These are phyloP conservation scores for Aspergillus cavernicola DNA, from an alignment of 495 filamentous ascomycete genomes.

Conservation along the genomic window DNA sequence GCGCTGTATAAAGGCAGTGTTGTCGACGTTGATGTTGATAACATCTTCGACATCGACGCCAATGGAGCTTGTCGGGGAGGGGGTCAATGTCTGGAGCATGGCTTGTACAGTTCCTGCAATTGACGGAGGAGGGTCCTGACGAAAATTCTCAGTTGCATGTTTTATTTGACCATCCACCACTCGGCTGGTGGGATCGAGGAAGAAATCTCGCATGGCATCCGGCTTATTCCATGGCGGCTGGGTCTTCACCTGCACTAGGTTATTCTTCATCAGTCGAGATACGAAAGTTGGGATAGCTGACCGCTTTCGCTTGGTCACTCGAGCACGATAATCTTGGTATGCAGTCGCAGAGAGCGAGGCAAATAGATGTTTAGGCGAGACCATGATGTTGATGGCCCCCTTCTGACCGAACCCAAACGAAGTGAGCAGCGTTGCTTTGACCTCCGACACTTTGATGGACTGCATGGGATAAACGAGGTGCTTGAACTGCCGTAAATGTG, in stretches of 20 bases:
- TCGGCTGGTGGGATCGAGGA: conserved; percentile 84
- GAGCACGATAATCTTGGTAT: conserved; percentile 52
- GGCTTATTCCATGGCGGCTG: conserved; percentile 23
- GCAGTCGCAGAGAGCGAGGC: conserved; percentile 61
- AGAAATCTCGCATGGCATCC: conserved; percentile 78
- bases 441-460: conserved; percentile 85
- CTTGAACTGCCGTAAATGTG: conserved; percentile 90
- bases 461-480: conserved; percentile 94
- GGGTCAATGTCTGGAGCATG: conserved; percentile 5
- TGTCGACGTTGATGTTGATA: conserved; percentile 78
- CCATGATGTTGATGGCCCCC: conserved; percentile 90
- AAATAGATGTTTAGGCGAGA: conserved; percentile 91
- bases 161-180: conserved; percentile 5
- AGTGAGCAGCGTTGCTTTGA: conserved; percentile 96
- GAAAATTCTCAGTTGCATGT: not conserved
- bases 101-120: conserved; percentile 1
- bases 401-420: conserved; percentile 99
- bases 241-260: conserved; percentile 19
- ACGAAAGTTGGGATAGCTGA: conserved; percentile 10
- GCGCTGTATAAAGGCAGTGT: conserved; percentile 84
- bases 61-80: conserved; percentile 45
- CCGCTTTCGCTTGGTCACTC: conserved; percentile 79
- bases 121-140: not conserved
- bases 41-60: conserved; percentile 91
- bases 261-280: conserved; percentile 58